Base-by-base conservation (phyloP, 371 early-diverging fungal genomes). In the Saksenaea vasiformis region DNA sequence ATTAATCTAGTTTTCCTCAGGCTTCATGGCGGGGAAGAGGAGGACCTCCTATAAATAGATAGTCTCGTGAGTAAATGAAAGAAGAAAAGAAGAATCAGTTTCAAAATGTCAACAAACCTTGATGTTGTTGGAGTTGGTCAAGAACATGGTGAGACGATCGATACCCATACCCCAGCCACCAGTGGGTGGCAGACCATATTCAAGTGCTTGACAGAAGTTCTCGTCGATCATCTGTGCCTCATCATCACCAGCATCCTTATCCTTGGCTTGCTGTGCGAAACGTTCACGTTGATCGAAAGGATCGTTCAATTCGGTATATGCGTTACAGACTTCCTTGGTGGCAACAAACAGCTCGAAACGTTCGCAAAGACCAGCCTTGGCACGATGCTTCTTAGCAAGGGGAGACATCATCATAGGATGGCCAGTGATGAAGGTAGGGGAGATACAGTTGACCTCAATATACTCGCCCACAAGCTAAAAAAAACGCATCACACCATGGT, bases 401-500 rank as follows among this genome's bases (percentile, higher is more conserved):
- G 99, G 99, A 65, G 97, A 96, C 98, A 99, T 99, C 88, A 97
- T 95, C 85, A 91, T 89, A 51, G 99, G 99, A 78, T 99, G 99
- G 61, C 96, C 95, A 69, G 88, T 94, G 67, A 99, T 95, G 86
- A 99, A 99, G 26, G 98, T 95, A 26, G 99, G 99, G 72, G 79
- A 90, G 78, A 96, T 91, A 77, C 99, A 99, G 69, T 93, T 79
- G 62, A 90, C 89, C 82, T 99, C 99, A 65, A 99, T 86, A 74
- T 86, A 99, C 58, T 99, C 98, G 65, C 99, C 99, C 41, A 99
- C 97, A 15, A 99, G 90, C 86, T 77, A 71, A 37, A 34, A 26
- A n/a, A 43, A 47, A 31, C 1, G 1, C 10, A 1, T 13, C 38
- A 28, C 3, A 53, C 11, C 31, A 10, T 59, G 15, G 27, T 11